Conservation (phyloP, 2,329 filamentous ascomycete species). For the Thielaviopsis euricoi region DNA sequence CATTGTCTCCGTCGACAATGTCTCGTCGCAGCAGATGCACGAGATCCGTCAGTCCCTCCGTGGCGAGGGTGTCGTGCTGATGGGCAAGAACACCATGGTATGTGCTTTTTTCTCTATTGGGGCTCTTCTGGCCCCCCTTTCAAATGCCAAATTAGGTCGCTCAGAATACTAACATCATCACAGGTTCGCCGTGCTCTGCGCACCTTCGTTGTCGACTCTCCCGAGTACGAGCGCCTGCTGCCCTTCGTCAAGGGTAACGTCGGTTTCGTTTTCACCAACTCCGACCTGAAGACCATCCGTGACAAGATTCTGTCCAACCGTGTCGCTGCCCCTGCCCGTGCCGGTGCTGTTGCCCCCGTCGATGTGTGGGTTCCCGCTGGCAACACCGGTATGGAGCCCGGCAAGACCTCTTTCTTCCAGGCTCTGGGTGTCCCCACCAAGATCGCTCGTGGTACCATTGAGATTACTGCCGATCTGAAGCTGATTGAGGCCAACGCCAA, state of each 20-base stretch:
- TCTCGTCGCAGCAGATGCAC: constrained; percentile 99
- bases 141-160: too few relatives aligned
- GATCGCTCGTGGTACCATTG: constrained; percentile 99
- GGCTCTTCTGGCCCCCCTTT: too few relatives aligned
- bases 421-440: constrained; percentile 99
- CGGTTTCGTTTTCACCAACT: constrained; percentile 99
- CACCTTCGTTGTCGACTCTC: constrained; percentile 76
- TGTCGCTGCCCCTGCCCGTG: constrained; percentile 93
- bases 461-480: constrained; percentile 97
- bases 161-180: constrained; percentile 3
- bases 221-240: constrained; percentile 96
- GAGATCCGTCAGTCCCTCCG: constrained; percentile 92
- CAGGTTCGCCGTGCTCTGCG: constrained; percentile 92
- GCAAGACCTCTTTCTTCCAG: constrained; percentile 99
- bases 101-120: constrained; percentile 16
- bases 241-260: constrained; percentile 95
- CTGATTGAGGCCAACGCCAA: constrained; percentile 83
- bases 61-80: constrained; percentile 84
- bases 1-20: constrained; percentile 98
- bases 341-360: constrained; percentile 81
- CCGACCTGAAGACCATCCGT: constrained; percentile 78
- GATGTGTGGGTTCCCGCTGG: constrained; percentile 94
- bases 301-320: constrained; percentile 93
- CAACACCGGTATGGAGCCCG: constrained; percentile 99
- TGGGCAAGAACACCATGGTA: constrained; percentile 99